Conservation (phyloP, 306 rosid genomes). For the Citrullus mucosospermus region DNA sequence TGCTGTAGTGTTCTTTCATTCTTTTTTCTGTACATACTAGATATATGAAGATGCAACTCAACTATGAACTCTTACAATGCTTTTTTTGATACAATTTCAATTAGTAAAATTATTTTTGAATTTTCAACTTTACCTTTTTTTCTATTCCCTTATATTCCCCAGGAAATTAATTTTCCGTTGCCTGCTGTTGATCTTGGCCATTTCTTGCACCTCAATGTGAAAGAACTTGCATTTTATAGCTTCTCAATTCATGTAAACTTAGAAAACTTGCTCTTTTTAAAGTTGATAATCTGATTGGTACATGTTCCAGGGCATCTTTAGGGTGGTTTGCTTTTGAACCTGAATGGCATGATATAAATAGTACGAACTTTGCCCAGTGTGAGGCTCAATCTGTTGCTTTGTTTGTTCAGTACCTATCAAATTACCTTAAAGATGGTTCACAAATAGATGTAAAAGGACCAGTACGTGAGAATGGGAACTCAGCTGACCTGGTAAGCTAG, state of each 20-base stretch:
- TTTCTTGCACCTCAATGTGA: neutral
- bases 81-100: neutral
- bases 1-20: neutral
- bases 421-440: constrained; percentile 41
- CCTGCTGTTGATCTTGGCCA: neutral
- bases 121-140: neutral
- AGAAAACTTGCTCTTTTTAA: neutral
- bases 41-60: neutral
- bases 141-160: neutral
- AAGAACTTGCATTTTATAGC: neutral
- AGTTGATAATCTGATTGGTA: constrained; percentile 4
- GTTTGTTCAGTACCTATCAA: constrained; percentile 68
- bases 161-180: neutral
- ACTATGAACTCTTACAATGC: neutral
- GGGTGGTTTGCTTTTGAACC: constrained; percentile 90
- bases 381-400: constrained; percentile 90
- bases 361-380: constrained; percentile 65
- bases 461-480: constrained; percentile 61
- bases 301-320: constrained; percentile 57
- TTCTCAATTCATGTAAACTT: neutral
- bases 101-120: neutral
- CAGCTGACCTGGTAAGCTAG: constrained; percentile 49
- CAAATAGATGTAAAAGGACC: constrained; percentile 55
- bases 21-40: neutral
- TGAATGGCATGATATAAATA: constrained; percentile 75